Conservation (phyloP, 2,329 filamentous ascomycete genomes). For the Neurospora crassa region DNA sequence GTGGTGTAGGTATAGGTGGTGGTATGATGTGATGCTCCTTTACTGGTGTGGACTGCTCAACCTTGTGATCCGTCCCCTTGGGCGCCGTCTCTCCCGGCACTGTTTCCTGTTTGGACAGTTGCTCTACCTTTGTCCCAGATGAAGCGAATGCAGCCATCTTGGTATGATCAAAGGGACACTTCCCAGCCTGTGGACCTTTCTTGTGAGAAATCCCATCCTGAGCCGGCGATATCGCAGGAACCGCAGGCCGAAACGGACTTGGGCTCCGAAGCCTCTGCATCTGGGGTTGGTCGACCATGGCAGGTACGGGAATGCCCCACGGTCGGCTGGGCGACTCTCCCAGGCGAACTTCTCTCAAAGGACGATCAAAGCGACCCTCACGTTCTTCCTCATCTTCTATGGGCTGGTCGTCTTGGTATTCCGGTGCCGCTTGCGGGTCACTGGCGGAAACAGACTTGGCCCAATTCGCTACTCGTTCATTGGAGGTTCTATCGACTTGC, state of each 20-base stretch:
- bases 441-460: conserved; percentile 43
- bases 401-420: conserved; percentile 18
- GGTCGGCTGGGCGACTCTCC: conserved; percentile 89
- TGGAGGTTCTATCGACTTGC: conserved; percentile 41
- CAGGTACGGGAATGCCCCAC: conserved; percentile 81
- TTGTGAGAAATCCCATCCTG: conserved; percentile 30
- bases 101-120: not conserved
- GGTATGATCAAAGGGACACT: conserved; percentile 45
- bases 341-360: conserved; percentile 80
- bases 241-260: conserved; percentile 27
- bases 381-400: conserved; percentile 48
- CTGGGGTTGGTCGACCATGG: conserved; percentile 32
- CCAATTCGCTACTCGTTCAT: conserved; percentile 76
- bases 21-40: conserved; percentile 21
- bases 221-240: conserved; percentile 49
- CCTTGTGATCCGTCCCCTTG: not conserved
- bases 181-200: conserved; percentile 26
- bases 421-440: conserved; percentile 7
- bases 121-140: conserved; percentile 3
- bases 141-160: conserved; percentile 17
- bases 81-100: not conserved
- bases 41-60: conserved; percentile 13
- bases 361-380: conserved; percentile 69
- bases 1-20: conserved; percentile 15
- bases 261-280: conserved; percentile 15